Conservation (phyloP, 345 rosid species). For the Linum usitatissimum region DNA sequence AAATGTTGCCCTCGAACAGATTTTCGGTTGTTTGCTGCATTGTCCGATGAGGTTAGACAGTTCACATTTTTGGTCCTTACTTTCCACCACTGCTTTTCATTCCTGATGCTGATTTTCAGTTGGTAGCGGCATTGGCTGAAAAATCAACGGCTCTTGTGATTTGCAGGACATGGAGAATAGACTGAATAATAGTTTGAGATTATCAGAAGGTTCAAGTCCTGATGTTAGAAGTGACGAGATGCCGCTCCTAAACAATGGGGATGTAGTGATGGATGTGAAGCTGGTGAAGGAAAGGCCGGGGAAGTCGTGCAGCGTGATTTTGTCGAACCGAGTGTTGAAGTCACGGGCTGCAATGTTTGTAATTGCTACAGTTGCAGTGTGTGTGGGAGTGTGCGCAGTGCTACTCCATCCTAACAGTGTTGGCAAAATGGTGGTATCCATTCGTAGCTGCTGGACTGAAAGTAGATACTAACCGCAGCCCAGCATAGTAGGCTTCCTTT, state of each 20-base stretch:
- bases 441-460: constrained; percentile 42
- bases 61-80: neutral
- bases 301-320: constrained; percentile 27
- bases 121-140: neutral
- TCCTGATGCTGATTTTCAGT: neutral
- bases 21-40: constrained; percentile 24
- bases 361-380: constrained; percentile 37
- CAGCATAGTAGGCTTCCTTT: neutral
- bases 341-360: constrained; percentile 37
- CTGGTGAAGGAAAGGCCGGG: constrained; percentile 31
- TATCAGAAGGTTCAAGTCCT: constrained; percentile 12
- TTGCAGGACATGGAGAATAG: constrained; percentile 41
- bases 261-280: constrained; percentile 38
- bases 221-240: constrained; percentile 24
- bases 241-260: constrained; percentile 39
- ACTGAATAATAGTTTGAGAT: constrained; percentile 16
- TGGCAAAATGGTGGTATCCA: constrained; percentile 54
- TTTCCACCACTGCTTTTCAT: neutral
- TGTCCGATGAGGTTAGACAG: constrained; percentile 37
- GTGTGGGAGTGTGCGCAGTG: constrained; percentile 60
- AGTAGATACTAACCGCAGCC: neutral
- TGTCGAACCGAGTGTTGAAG: constrained; percentile 22
- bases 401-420: constrained; percentile 65
- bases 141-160: constrained; percentile 5
- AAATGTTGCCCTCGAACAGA: constrained; percentile 26